Evolutionary conservation across 352 stramenopile genomes (phyloP), one percentile per base, ranked within the genome.

Genomic region (Globisporangium polare): DNA sequence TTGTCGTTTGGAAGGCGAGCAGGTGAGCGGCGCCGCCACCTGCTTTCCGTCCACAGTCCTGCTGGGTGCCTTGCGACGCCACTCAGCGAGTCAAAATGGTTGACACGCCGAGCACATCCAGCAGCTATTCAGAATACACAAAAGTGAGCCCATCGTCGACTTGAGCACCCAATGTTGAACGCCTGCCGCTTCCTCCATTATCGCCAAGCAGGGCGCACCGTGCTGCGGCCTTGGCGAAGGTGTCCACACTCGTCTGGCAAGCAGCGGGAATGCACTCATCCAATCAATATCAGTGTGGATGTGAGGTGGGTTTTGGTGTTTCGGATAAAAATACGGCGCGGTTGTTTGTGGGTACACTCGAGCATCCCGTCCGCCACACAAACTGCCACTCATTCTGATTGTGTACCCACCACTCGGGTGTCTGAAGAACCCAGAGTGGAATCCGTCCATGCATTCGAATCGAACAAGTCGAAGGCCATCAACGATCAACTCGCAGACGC

Each of bases 271-370:
- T n/a, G n/a, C n/a, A n/a, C n/a, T n/a, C n/a, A n/a, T n/a, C n/a
- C n/a, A n/a, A n/a, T n/a, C n/a, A n/a, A n/a, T n/a, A n/a, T n/a
- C n/a, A n/a, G n/a, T n/a, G n/a, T n/a, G n/a, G n/a, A n/a, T n/a
- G n/a, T n/a, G n/a, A n/a, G n/a, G n/a, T n/a, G 29, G 29, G 4
- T 33, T 33, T 33, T 7, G 29, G n/a, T n/a, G n/a, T n/a, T 41
- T 41, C 35, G 8, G 13, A 43, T n/a, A n/a, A 9, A 33, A 43
- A 52, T 33, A 51, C 29, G 8, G 8, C 8, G 31, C 24, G 46
- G 33, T 52, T 7, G 29, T 33, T 37, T 37, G 47, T 53, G 47
- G 47, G 47, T 53, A 35, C 47, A 35, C 47, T 53, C 47, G 47
- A 35, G 20, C 47, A 53, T 53, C 24, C 22, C 15, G 24, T 37